These are phyloP conservation scores for Ophiocordyceps camponoti-floridani DNA, from an alignment of 2,329 filamentous ascomycete genomes.

Conservation along the genomic window DNA sequence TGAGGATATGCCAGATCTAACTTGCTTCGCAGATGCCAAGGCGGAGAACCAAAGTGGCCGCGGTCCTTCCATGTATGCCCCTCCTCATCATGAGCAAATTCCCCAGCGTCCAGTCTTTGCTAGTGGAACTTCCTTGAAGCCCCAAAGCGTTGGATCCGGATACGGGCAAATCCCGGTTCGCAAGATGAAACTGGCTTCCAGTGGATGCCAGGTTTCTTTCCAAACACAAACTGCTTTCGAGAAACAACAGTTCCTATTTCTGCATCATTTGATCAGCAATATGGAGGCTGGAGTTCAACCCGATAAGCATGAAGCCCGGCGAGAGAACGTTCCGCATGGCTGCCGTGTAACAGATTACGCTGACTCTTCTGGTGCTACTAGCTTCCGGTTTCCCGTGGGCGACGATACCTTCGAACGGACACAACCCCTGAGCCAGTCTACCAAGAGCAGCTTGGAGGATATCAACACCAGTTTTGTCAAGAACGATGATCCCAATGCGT, in stretches of 20 bases:
- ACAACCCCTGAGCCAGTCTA: constrained; percentile 19
- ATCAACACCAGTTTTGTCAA: constrained; percentile 44
- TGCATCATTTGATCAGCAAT: constrained; percentile 19
- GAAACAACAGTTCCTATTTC: constrained; percentile 17
- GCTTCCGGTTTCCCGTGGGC: constrained; percentile 31
- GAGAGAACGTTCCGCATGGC: neutral
- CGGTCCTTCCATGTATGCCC: constrained; percentile 29
- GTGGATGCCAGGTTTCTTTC: constrained; percentile 11
- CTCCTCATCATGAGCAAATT: constrained; percentile 6
- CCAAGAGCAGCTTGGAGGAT: constrained; percentile 35
- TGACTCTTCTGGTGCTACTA: constrained; percentile 19
- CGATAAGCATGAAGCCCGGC: constrained; percentile 4
- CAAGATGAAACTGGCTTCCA: constrained; percentile 9
- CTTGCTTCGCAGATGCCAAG: neutral
- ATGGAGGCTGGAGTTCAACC: constrained; percentile 4
- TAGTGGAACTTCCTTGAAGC: constrained; percentile 2
- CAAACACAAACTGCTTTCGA: constrained; percentile 19
- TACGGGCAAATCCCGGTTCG: constrained; percentile 2
- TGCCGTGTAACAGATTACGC: constrained; percentile 5
- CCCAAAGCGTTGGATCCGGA: neutral
- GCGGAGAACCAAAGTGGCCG: constrained; percentile 4
- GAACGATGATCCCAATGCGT: constrained; percentile 24
- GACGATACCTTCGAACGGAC: constrained; percentile 21
- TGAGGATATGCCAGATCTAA: neutral
- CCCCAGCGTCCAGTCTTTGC: constrained; percentile 3